Base-by-base conservation (phyloP, 2,329 filamentous ascomycete species). In the Coleophoma cylindrospora region DNA sequence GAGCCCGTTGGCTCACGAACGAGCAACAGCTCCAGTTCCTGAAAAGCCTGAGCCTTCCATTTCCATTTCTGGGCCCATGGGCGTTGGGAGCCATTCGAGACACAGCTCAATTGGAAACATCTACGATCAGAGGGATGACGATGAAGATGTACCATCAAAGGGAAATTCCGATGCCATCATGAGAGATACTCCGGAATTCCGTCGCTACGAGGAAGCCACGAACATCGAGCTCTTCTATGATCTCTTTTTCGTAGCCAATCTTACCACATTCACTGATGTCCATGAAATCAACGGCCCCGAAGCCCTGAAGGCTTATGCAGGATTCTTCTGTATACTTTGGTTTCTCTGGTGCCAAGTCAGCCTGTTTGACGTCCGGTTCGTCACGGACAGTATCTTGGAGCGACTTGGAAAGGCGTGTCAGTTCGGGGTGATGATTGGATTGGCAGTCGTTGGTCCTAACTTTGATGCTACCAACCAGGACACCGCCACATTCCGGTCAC, bases 311-410 rank as follows among this genome's bases (percentile, higher is more conserved):
- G 79, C 47, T 69, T 78, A 40, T 80, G 77, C 62, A 74, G 82
- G 59, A 66, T 74, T 38, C 68, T 83, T 51, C 68, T 81, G 58
- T 36, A 53, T 63, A 11, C 49, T 63, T 5, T 83, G 79, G 79
- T 76, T 80, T 53, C 78, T 76, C 8, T 83, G 80, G 80, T 71
- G 79, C 46, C 79, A 82, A 61, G 74, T 79, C 44, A 75, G 74
- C 13, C 65, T 83, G 1, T 80, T 77, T 59, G 79, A 83, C 61
- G 72, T 82, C 21, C 74, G 80, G 3, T 83, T 83, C 58, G 73
- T 74, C 3, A 65, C 72, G 40, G 79, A 83, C 59, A 75, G 71
- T 19, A 65, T 81, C 15, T 74, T 81, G 54, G 77, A 81, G 56
- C 69, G 79, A 33, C 52, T 72, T 34, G 76, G 71, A 54, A 81